phyloP scores from a whole-genome alignment of 371 early-diverging fungal species.

The Coemansia sp. region DNA sequence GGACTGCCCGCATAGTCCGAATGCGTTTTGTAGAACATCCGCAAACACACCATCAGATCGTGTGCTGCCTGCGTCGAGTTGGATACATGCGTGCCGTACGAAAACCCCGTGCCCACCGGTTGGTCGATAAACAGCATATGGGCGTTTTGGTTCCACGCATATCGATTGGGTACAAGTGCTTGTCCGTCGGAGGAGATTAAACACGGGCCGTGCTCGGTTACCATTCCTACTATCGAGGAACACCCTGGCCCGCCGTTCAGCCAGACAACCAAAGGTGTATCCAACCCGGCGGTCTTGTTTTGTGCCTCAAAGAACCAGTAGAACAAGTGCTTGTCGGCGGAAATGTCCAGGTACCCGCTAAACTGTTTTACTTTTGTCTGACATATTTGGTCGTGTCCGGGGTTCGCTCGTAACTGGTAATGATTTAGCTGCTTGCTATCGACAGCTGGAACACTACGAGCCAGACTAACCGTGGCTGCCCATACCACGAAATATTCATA shows the following conservation, averaged over 20 bases:
- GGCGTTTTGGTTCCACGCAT: conserved; percentile 76
- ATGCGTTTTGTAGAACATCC: conserved; percentile 64
- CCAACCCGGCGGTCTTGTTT: conserved; percentile 54
- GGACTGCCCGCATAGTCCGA: conserved; percentile 52
- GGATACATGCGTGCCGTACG: conserved; percentile 59
- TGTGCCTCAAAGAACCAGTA: conserved; percentile 90
- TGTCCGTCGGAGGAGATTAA: conserved; percentile 61
- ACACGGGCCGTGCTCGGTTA: conserved; percentile 81
- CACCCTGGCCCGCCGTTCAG: conserved; percentile 84
- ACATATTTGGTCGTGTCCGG: conserved; percentile 5
- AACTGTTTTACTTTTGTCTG: conserved; percentile 38
- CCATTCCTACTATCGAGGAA: conserved; percentile 68
- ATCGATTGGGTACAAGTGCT: conserved; percentile 56
- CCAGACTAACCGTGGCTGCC: too few relatives aligned
- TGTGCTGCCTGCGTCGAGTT: conserved; percentile 57
- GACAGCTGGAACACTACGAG: too few relatives aligned
- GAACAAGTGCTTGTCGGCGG: conserved; percentile 66
- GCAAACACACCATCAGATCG: conserved; percentile 63
- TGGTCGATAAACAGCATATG: conserved; percentile 82
- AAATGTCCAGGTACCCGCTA: conserved; percentile 63
- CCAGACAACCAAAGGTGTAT: conserved; percentile 67
- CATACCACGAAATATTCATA: too few relatives aligned
- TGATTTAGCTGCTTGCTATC: not conserved
- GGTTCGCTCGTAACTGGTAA: conserved; percentile 5
- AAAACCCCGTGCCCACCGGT: conserved; percentile 78